Evolutionary conservation across 768 basidiomycete genomes (phyloP).

Genomic region (Termitomyces sp.): DNA sequence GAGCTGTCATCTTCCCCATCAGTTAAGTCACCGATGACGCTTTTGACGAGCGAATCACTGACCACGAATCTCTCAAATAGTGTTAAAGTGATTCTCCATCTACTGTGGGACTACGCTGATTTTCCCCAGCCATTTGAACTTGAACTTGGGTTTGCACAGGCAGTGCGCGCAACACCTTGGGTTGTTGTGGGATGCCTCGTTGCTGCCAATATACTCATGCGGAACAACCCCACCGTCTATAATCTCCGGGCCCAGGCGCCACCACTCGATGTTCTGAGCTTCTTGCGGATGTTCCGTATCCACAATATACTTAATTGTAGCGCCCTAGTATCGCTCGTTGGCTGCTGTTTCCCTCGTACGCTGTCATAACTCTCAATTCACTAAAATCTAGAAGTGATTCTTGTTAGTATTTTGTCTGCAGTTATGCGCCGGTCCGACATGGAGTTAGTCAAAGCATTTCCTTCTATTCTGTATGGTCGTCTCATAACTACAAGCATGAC

Average conservation of each 20-base stretch:
- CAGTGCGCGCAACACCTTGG: slow-evolving; percentile 24
- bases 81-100: slow-evolving; percentile 16
- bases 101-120: neutral
- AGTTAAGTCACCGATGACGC: slow-evolving; percentile 10
- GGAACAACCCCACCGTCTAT: slow-evolving; percentile 10
- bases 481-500: neutral
- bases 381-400: neutral
- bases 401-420: slow-evolving; percentile 6
- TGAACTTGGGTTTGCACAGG: slow-evolving; percentile 19
- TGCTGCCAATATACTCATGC: slow-evolving; percentile 22
- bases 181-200: slow-evolving; percentile 19
- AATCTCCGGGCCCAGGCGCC: neutral
- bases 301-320: neutral
- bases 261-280: slow-evolving; percentile 21
- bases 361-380: neutral
- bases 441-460: slow-evolving; percentile 12
- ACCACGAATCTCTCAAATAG: slow-evolving; percentile 6
- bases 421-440: slow-evolving; percentile 16
- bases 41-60: neutral
- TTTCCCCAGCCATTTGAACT: slow-evolving; percentile 14
- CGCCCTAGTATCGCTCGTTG: slow-evolving; percentile 7
- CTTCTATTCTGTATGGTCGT: slow-evolving; percentile 16
- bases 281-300: slow-evolving; percentile 27
- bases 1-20: slow-evolving; percentile 29
- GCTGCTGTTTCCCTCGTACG: slow-evolving; percentile 10